Percentiles rank a stretch among this genome's conserved stretches.
Evolutionary conservation across 2,329 filamentous ascomycete genomes (phyloP).

Genomic region (Teratosphaeria nubilosa): DNA sequence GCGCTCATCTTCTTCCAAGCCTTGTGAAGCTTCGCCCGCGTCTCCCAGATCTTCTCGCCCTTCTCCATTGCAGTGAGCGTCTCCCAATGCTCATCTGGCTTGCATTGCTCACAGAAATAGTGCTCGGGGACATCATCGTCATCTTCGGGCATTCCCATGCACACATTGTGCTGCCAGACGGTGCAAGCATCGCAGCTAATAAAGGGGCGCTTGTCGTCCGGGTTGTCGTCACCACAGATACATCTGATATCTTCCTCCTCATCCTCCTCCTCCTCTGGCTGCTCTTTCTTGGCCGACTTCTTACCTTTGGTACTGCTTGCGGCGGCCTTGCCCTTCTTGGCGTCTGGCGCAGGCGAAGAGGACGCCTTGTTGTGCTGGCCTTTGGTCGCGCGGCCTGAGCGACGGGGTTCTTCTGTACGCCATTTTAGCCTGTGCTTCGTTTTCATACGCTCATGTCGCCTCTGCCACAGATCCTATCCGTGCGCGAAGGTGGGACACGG

Average conservation of each 20-base stretch:
- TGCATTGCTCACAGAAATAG: conserved; percentile 90
- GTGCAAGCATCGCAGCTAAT: conserved; percentile 89
- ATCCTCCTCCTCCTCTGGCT: conserved; percentile 30
- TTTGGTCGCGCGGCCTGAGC: conserved; percentile 92
- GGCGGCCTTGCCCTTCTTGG: conserved; percentile 31
- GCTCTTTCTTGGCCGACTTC: conserved; percentile 29
- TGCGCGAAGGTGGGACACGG: background rate
- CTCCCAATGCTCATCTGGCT: conserved; percentile 70
- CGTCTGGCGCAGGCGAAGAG: conserved; percentile 29
- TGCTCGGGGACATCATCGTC: conserved; percentile 61
- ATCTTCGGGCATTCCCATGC: conserved; percentile 72
- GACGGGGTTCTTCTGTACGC: conserved; percentile 66
- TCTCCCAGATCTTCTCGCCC: conserved; percentile 81
- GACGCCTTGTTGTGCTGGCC: conserved; percentile 79
- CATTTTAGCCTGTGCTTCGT: conserved; percentile 2
- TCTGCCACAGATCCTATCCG: background rate
- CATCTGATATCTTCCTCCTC: conserved; percentile 62
- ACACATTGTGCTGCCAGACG: conserved; percentile 96
- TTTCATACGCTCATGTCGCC: background rate
- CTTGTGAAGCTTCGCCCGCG: conserved; percentile 28
- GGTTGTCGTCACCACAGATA: conserved; percentile 81
- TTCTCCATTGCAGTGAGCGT: conserved; percentile 66
- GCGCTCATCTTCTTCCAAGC: conserved; percentile 51
- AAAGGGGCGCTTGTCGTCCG: conserved; percentile 82
- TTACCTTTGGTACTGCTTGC: conserved; percentile 35